These are phyloP conservation scores for Euphorbia celastroides DNA, from an alignment of 441 rosid species.

Conservation along the genomic window DNA sequence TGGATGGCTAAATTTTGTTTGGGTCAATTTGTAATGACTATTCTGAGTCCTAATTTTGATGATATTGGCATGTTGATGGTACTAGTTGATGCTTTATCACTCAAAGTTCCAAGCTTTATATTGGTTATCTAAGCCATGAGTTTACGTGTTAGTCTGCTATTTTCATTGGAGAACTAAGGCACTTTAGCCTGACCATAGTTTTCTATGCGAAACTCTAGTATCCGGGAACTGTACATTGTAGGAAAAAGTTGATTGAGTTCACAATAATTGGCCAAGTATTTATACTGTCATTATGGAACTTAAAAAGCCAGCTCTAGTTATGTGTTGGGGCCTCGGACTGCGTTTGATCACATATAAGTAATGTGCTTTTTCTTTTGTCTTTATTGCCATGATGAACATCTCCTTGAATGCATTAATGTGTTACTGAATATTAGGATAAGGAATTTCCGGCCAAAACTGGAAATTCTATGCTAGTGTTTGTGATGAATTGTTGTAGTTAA, in stretches of 20 bases:
- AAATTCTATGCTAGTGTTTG: too few species aligned
- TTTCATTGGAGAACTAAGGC: not conserved
- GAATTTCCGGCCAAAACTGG: too few species aligned
- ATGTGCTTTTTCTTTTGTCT: not conserved
- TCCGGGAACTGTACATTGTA: too few species aligned
- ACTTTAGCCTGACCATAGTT: not conserved
- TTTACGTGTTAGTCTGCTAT: not conserved
- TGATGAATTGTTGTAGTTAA: too few species aligned
- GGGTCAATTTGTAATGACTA: too few species aligned
- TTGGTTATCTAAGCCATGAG: conserved; percentile 4
- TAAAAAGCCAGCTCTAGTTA: not conserved
- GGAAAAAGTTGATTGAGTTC: not conserved
- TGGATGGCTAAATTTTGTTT: too few species aligned
- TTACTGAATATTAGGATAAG: not conserved
- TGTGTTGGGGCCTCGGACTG: not conserved
- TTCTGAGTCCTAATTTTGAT: not conserved
- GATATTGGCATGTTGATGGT: too few species aligned
- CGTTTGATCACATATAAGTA: not conserved
- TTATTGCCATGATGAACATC: not conserved
- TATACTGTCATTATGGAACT: not conserved
- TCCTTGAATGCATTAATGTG: too few species aligned
- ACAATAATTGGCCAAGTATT: not conserved
- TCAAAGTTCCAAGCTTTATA: too few species aligned
- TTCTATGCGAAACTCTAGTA: not conserved
- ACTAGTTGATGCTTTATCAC: too few species aligned